Evolutionary conservation across 768 basidiomycete genomes (phyloP).

Genomic region (Russula foetens): DNA sequence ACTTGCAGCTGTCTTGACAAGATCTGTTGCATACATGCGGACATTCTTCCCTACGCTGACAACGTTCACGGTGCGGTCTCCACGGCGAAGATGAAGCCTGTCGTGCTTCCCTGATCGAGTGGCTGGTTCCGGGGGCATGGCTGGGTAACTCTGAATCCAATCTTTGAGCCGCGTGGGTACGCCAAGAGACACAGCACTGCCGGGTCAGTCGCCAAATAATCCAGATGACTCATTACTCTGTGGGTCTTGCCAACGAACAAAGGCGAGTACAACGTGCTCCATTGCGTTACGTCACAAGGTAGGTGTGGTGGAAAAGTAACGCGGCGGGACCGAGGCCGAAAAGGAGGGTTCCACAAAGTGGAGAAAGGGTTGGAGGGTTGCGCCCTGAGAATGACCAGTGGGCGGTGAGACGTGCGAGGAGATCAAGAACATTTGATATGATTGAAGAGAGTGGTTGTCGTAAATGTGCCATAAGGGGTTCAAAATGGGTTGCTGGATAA

Average conservation of each 20-base stretch:
- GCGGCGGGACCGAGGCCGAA: too few species aligned
- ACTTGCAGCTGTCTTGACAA: slow-evolving; percentile 55
- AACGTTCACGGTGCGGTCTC: slow-evolving; percentile 70
- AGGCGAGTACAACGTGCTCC: slow-evolving; percentile 85
- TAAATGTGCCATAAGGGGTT: too few species aligned
- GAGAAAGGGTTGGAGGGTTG: too few species aligned
- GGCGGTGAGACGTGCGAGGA: slow-evolving; percentile 75
- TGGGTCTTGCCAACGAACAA: slow-evolving; percentile 74
- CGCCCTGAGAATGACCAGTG: slow-evolving; percentile 82
- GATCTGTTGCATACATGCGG: slow-evolving; percentile 78
- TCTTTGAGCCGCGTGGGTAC: slow-evolving; percentile 80
- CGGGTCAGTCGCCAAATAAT: slow-evolving; percentile 32
- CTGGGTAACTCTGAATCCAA: slow-evolving; percentile 86
- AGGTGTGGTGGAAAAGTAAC: too few species aligned
- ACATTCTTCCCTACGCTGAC: slow-evolving; percentile 74
- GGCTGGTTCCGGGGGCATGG: slow-evolving; percentile 51
- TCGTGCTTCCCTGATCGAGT: slow-evolving; percentile 40
- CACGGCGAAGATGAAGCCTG: slow-evolving; percentile 60
- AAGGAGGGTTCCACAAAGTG: too few species aligned
- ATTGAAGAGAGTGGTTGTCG: too few species aligned
- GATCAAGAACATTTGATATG: too few species aligned
- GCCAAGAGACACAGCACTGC: slow-evolving; percentile 46
- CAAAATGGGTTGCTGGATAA: slow-evolving; percentile 63
- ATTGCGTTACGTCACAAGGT: too few species aligned
- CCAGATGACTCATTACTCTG: slow-evolving; percentile 23